A percentile compares a stretch with the other conserved stretches of the same genome.
Evolutionary conservation across 192 early-diverging fungal genomes (phyloP).

Genomic region (Coemansia sp.): DNA sequence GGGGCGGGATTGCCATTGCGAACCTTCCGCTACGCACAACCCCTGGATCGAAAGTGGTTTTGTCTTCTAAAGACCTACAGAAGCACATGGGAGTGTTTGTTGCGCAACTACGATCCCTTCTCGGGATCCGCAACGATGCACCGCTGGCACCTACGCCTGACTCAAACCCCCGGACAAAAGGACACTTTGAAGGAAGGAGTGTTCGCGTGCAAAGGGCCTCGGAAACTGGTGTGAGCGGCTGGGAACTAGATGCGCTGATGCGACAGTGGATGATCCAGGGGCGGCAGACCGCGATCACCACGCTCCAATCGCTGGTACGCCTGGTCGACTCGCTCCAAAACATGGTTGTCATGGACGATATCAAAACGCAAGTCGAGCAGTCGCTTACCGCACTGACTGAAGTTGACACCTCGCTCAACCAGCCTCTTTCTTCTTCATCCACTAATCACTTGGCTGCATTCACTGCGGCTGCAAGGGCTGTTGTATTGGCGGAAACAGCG

Average conservation of each 20-base stretch:
- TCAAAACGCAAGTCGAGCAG: slow-evolving; percentile 64
- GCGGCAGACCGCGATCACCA: slow-evolving; percentile 68
- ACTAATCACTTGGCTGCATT: slow-evolving; percentile 55
- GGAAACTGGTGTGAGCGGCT: slow-evolving; percentile 69
- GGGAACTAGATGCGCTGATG: slow-evolving; percentile 79
- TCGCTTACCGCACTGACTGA: slow-evolving; percentile 43
- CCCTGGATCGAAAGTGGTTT: slow-evolving; percentile 18
- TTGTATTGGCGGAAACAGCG: slow-evolving; percentile 75
- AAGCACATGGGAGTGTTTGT: slow-evolving; percentile 78
- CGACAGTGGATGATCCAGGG: slow-evolving; percentile 72
- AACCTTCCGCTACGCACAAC: slow-evolving; percentile 21
- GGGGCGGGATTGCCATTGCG: slow-evolving; percentile 88
- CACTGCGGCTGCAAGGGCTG: slow-evolving; percentile 60
- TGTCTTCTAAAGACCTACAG: slow-evolving; percentile 59
- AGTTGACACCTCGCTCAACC: slow-evolving; percentile 31
- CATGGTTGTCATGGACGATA: slow-evolving; percentile 92
- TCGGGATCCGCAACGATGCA: slow-evolving; percentile 69
- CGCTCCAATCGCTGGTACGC: slow-evolving; percentile 76
- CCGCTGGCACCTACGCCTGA: slow-evolving; percentile 4
- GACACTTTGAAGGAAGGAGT: background rate
- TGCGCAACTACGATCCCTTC: slow-evolving; percentile 75
- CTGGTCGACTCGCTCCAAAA: slow-evolving; percentile 79
- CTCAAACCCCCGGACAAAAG: too few species aligned
- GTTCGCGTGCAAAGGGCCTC: slow-evolving; percentile 51
- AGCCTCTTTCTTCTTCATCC: too few species aligned